Evolutionary conservation across 2,329 filamentous ascomycete species (phyloP).

Genomic region (Talaromyces albobiverticillius): DNA sequence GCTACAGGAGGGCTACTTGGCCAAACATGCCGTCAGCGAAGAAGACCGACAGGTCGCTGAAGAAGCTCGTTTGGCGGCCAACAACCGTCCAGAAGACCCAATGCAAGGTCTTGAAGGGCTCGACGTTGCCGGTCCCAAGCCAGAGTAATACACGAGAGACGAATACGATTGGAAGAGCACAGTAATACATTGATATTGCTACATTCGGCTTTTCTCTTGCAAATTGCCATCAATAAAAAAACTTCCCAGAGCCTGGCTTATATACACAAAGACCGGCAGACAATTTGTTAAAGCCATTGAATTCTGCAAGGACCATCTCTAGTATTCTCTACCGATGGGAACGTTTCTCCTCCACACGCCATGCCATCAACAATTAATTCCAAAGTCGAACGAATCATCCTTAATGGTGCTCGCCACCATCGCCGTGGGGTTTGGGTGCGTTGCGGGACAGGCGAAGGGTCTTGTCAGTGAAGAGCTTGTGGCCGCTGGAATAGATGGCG

Average conservation of each 20-base stretch:
- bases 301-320: constrained; percentile 14
- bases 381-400: neutral
- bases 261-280: constrained; percentile 16
- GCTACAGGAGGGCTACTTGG: constrained; percentile 83
- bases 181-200: constrained; percentile 19
- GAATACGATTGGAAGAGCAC: constrained; percentile 16
- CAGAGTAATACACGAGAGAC: constrained; percentile 50
- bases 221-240: constrained; percentile 6
- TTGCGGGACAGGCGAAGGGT: constrained; percentile 83
- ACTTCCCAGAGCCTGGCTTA: constrained; percentile 10
- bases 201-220: constrained; percentile 11
- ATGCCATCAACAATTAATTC: neutral
- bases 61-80: constrained; percentile 50
- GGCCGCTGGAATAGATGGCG: constrained; percentile 74
- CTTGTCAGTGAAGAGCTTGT: constrained; percentile 87
- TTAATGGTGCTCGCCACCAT: constrained; percentile 16
- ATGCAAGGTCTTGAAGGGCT: constrained; percentile 95
- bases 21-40: constrained; percentile 79
- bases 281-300: constrained; percentile 14
- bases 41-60: constrained; percentile 67
- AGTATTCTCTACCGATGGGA: constrained; percentile 7
- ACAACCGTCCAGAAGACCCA: constrained; percentile 67
- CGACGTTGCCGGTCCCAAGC: constrained; percentile 90
- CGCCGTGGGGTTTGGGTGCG: constrained; percentile 43
- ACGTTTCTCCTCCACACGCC: constrained; percentile 5